phyloP scores from a whole-genome alignment of 805 yeast genomes.

The Cyberlindnera euphorbiiphila region DNA sequence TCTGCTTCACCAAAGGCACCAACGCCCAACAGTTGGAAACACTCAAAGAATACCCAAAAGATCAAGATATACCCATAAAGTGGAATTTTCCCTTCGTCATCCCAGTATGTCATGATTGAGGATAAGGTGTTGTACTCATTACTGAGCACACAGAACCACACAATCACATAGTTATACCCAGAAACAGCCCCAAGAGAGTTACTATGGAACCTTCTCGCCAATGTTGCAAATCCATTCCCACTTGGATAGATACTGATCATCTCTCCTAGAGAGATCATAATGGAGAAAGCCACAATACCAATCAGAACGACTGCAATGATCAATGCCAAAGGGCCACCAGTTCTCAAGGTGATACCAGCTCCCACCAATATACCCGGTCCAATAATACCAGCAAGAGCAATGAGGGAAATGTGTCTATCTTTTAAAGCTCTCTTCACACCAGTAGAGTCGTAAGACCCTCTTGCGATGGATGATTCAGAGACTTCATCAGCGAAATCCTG shows the following conservation, averaged over 20 bases:
- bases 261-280: conserved; percentile 59
- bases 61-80: conserved; percentile 51
- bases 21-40: conserved; percentile 50
- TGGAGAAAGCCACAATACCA: conserved; percentile 49
- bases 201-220: conserved; percentile 49
- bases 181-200: conserved; percentile 53
- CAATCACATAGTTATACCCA: conserved; percentile 51
- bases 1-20: conserved; percentile 55
- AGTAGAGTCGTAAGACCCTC: conserved; percentile 15
- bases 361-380: conserved; percentile 60
- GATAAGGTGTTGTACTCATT: conserved; percentile 54
- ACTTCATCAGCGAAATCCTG: no score
- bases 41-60: conserved; percentile 49
- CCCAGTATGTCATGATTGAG: conserved; percentile 40
- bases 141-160: conserved; percentile 56
- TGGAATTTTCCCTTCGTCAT: conserved; percentile 50
- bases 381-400: conserved; percentile 54
- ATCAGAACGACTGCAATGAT: conserved; percentile 44
- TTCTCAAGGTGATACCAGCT: conserved; percentile 45
- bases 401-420: conserved; percentile 47
- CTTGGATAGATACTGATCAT: conserved; percentile 50
- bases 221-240: conserved; percentile 44
- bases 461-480: background rate
- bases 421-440: conserved; percentile 44
- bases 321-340: conserved; percentile 52